Conservation (phyloP, 2,329 filamentous ascomycete species). For the Byssochlamys sp. region DNA sequence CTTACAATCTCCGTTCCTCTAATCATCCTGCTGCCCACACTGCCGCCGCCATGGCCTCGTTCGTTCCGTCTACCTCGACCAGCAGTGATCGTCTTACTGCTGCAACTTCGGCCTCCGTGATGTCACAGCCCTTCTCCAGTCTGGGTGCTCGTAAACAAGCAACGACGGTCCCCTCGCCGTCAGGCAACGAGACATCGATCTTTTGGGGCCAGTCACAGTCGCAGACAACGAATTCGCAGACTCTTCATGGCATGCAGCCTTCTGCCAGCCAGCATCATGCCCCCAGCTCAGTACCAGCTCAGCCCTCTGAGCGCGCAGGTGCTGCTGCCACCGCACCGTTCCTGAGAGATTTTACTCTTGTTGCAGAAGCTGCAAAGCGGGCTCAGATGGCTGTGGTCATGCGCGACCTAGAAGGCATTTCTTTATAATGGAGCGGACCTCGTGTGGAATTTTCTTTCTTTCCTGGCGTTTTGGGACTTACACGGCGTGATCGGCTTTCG, state of each 20-base stretch:
- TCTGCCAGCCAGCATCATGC: background rate
- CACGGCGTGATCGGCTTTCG: background rate
- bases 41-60: background rate
- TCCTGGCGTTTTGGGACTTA: constrained; percentile 3
- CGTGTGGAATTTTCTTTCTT: background rate
- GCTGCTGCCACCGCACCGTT: constrained; percentile 48
- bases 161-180: background rate
- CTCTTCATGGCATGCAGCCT: background rate
- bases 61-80: background rate
- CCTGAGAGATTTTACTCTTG: constrained; percentile 70
- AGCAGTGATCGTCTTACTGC: constrained; percentile 1
- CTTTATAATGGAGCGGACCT: constrained; percentile 16
- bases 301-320: constrained; percentile 15
- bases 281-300: constrained; percentile 6
- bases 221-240: background rate
- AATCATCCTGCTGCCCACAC: background rate
- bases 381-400: constrained; percentile 84
- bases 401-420: constrained; percentile 59
- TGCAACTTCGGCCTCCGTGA: background rate
- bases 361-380: constrained; percentile 85
- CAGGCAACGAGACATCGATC: background rate
- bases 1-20: constrained; percentile 1
- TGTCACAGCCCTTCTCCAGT: background rate
- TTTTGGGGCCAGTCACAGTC: background rate
- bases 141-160: background rate